Conservation (phyloP, 148 eudicot genomes). For the Tetragonia tetragonoides region DNA sequence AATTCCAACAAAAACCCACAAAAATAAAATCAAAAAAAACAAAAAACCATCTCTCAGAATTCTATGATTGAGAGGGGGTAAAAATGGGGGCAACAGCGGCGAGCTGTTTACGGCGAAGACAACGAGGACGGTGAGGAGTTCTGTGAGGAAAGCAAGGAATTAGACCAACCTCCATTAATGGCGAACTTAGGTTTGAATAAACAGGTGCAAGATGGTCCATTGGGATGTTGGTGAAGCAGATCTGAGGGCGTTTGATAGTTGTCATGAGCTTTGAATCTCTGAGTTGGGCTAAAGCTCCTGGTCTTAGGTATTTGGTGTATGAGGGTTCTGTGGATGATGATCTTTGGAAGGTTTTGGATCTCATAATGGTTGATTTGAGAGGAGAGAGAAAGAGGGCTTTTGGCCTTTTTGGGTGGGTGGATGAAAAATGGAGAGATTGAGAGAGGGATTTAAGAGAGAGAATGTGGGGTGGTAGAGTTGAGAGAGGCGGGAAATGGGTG, state of each 20-base stretch:
- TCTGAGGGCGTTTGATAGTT: constrained; percentile 6
- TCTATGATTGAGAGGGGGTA: constrained; percentile 10
- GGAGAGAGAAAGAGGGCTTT: not conserved
- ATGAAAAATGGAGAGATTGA: constrained; percentile 2
- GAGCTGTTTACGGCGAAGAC: constrained; percentile 23
- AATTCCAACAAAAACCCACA: not conserved
- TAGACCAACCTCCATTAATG: not conserved
- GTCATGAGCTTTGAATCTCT: constrained; percentile 10
- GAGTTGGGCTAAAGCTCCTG: constrained; percentile 28
- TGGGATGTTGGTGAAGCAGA: not conserved
- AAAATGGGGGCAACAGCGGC: constrained; percentile 21
- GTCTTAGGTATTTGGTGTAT: constrained; percentile 16
- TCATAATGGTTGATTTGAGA: not conserved
- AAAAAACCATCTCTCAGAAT: not conserved
- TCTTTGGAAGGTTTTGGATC: constrained; percentile 10
- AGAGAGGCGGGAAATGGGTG: constrained; percentile 5
- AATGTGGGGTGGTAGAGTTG: not conserved
- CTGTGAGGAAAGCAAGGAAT: constrained; percentile 14
- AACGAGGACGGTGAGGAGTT: constrained; percentile 11
- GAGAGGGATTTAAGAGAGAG: not conserved
- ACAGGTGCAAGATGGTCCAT: not conserved
- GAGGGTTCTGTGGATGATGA: not conserved
- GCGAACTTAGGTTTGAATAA: not conserved
- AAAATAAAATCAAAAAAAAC: not conserved
- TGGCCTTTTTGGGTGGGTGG: not conserved